Evolutionary conservation across 2,329 filamentous ascomycete genomes (phyloP).

Genomic region (Verticillium dahliae): DNA sequence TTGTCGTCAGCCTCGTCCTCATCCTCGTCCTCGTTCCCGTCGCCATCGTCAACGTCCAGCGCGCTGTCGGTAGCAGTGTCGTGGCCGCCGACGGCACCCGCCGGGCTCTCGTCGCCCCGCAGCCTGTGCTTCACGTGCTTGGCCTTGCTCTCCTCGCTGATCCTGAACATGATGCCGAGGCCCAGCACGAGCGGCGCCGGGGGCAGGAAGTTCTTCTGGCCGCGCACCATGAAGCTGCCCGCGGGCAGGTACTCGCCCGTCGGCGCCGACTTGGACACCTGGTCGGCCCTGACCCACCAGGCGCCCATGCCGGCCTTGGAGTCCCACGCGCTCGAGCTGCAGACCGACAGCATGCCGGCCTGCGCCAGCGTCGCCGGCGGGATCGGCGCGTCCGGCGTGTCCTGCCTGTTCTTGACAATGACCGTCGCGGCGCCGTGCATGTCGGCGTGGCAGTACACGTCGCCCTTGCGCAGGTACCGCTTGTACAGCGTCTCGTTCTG

Average conservation of each 20-base stretch:
- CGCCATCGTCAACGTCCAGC: slow-evolving; percentile 12
- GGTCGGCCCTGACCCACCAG: slow-evolving; percentile 89
- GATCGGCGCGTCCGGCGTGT: slow-evolving; percentile 74
- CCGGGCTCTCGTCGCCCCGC: slow-evolving; percentile 18
- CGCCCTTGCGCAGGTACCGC: slow-evolving; percentile 77
- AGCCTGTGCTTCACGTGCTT: slow-evolving; percentile 70
- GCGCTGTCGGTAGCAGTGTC: slow-evolving; percentile 4
- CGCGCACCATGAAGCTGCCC: slow-evolving; percentile 74
- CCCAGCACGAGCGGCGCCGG: slow-evolving; percentile 83
- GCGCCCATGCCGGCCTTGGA: slow-evolving; percentile 93
- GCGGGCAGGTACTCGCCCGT: slow-evolving; percentile 73
- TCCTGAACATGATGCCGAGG: slow-evolving; percentile 79
- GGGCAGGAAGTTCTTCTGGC: slow-evolving; percentile 86
- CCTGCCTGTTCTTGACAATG: slow-evolving; percentile 81
- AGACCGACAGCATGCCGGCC: slow-evolving; percentile 78
- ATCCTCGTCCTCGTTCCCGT: slow-evolving; percentile 25
- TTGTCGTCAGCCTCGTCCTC: slow-evolving; percentile 17
- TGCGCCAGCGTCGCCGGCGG: slow-evolving; percentile 88
- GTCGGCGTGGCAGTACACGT: slow-evolving; percentile 89
- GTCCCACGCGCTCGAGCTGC: slow-evolving; percentile 87
- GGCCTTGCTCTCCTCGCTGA: slow-evolving; percentile 80
- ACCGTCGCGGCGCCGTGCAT: slow-evolving; percentile 77
- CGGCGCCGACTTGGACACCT: slow-evolving; percentile 79
- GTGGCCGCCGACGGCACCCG: slow-evolving; percentile 2
- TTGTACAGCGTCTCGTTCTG: slow-evolving; percentile 93